These are phyloP conservation scores for Inonotus hispidus DNA, from an alignment of 1,284 basidiomycete species.

Conservation along the genomic window DNA sequence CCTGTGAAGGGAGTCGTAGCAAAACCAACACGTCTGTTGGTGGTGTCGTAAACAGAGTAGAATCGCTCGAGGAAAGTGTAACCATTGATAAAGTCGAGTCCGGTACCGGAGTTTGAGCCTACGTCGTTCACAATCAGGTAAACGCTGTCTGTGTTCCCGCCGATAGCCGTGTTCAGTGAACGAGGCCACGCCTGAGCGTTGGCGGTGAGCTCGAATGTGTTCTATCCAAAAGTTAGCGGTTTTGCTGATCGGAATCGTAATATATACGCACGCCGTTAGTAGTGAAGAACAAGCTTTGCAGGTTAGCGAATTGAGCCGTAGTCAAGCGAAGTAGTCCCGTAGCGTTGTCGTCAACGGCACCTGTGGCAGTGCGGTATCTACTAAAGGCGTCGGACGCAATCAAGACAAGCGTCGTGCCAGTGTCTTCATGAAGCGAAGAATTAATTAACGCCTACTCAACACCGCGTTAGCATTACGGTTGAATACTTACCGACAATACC, in stretches of 20 bases:
- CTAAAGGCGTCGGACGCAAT: constrained; percentile 20
- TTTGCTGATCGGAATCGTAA: no score
- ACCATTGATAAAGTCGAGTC: constrained; percentile 40
- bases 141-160: constrained; percentile 12
- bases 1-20: constrained; percentile 51
- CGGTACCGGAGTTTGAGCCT: constrained; percentile 27
- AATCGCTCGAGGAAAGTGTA: constrained; percentile 42
- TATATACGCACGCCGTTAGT: no score
- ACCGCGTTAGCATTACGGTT: no score
- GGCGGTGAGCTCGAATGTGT: constrained; percentile 18
- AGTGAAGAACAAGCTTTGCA: constrained; percentile 21
- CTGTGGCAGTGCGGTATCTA: constrained; percentile 16
- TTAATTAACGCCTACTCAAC: no score
- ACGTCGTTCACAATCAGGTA: constrained; percentile 21
- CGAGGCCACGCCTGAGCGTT: constrained; percentile 22
- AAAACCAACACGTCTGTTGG: constrained; percentile 44
- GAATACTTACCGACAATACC: constrained; percentile 27
- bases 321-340: constrained; percentile 21
- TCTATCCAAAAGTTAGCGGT: no score
- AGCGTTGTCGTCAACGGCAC: constrained; percentile 15
- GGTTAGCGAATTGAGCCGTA: constrained; percentile 9
- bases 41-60: constrained; percentile 31
- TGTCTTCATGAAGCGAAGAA: no score
- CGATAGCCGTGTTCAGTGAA: constrained; percentile 18
- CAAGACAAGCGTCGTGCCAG: constrained; percentile 21